A percentile compares a stretch with the other conserved stretches of the same genome.
Conservation (phyloP, 1,284 basidiomycete genomes). For the Sparassis latifolia region DNA sequence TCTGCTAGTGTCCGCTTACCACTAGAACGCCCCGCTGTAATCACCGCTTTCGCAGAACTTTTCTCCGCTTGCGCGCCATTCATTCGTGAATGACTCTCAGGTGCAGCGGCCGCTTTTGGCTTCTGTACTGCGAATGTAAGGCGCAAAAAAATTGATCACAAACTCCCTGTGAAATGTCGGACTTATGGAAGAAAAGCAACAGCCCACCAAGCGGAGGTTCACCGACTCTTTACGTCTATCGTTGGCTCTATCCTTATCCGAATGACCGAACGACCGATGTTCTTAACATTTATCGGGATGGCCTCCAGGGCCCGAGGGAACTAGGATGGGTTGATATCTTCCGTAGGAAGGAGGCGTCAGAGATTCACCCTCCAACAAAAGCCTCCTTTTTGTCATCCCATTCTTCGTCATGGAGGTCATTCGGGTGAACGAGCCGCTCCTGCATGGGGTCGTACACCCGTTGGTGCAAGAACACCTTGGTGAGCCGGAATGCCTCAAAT, state of each 20-base stretch:
- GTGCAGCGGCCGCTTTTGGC: constrained; percentile 20
- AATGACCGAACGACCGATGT: constrained; percentile 18
- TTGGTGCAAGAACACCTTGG: constrained; percentile 95
- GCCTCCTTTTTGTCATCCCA: constrained; percentile 60
- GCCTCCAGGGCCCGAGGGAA: constrained; percentile 40
- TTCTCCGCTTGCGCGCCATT: not conserved
- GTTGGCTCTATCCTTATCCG: constrained; percentile 22
- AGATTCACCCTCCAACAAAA: constrained; percentile 71
- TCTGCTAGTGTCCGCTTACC: constrained; percentile 69
- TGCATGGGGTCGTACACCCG: constrained; percentile 81
- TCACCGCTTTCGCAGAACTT: constrained; percentile 15
- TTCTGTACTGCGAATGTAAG: constrained; percentile 40
- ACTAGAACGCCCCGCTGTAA: constrained; percentile 49
- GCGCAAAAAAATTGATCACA: constrained; percentile 13
- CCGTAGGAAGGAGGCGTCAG: constrained; percentile 47
- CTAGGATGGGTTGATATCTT: constrained; percentile 74
- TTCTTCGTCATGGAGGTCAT: constrained; percentile 43
- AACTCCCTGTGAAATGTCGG: constrained; percentile 4
- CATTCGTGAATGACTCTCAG: constrained; percentile 1
- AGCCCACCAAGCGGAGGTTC: constrained; percentile 33
- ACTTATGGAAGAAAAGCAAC: constrained; percentile 60
- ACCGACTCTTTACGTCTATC: constrained; percentile 27
- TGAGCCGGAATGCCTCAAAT: constrained; percentile 62
- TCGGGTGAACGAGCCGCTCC: constrained; percentile 65
- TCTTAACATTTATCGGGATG: constrained; percentile 28